These are phyloP conservation scores for Colletotrichum tabaci DNA, from an alignment of 2,329 filamentous ascomycete species.

Conservation along the genomic window DNA sequence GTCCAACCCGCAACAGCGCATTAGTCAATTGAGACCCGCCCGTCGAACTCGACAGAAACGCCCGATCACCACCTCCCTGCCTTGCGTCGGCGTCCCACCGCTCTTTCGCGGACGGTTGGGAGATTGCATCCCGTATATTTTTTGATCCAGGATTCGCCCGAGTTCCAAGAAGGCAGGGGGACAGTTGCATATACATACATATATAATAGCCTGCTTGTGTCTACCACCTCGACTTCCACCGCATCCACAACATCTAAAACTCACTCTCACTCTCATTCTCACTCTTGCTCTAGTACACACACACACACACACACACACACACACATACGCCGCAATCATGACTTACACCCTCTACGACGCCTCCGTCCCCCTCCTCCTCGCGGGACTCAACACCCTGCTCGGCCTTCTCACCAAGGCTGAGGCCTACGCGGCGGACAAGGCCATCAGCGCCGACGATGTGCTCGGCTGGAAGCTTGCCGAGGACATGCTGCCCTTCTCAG, in stretches of 20 bases:
- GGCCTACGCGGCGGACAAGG: slow-evolving; percentile 31
- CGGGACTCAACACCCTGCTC: slow-evolving; percentile 38
- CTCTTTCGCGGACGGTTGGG: slow-evolving; percentile 26
- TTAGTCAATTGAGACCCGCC: slow-evolving; percentile 37
- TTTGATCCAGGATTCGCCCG: neutral
- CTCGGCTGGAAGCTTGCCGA: slow-evolving; percentile 47
- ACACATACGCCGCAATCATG: slow-evolving; percentile 22
- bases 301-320: neutral
- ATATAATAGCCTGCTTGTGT: slow-evolving; percentile 9
- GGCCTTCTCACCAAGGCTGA: slow-evolving; percentile 35
- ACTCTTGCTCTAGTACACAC: neutral
- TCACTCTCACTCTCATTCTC: too few species aligned
- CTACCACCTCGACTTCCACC: neutral
- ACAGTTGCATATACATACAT: neutral
- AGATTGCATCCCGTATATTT: neutral
- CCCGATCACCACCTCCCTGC: slow-evolving; percentile 24
- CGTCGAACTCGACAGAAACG: slow-evolving; percentile 41
- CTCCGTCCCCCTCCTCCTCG: slow-evolving; percentile 32
- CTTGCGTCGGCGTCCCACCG: slow-evolving; percentile 25
- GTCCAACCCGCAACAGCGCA: slow-evolving; percentile 24
- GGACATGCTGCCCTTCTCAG: slow-evolving; percentile 61
- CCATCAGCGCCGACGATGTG: slow-evolving; percentile 25
- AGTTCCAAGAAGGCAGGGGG: neutral
- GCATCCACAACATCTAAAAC: neutral
- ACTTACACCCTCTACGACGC: slow-evolving; percentile 37